Percentiles rank a stretch among this genome's conserved stretches.
phyloP scores from a whole-genome alignment of 441 rosid genomes.

The Croton setiger region DNA sequence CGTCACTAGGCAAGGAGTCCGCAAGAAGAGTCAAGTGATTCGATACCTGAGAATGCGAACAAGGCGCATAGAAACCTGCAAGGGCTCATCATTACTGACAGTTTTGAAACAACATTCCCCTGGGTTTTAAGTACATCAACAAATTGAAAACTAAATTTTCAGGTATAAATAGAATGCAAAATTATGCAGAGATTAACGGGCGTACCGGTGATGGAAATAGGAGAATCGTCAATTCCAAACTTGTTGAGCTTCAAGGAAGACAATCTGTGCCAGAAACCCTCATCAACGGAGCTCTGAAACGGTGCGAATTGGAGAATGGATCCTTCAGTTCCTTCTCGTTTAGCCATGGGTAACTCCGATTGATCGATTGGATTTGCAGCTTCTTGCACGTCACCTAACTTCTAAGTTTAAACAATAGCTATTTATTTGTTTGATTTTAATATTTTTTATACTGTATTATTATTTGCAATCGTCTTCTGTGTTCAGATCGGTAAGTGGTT shows the following conservation, averaged over 20 bases:
- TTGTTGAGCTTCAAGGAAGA: slow-evolving; percentile 85
- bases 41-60: slow-evolving; percentile 76
- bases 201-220: slow-evolving; percentile 68
- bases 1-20: slow-evolving; percentile 59
- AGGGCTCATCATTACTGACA: not conserved
- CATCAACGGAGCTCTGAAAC: slow-evolving; percentile 75
- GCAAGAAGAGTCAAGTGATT: slow-evolving; percentile 65
- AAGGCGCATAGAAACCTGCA: slow-evolving; percentile 91
- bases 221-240: slow-evolving; percentile 88
- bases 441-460: too few species aligned
- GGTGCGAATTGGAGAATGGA: slow-evolving; percentile 71
- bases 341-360: slow-evolving; percentile 27
- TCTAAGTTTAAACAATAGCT: not conserved
- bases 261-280: slow-evolving; percentile 90
- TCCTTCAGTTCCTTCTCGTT: slow-evolving; percentile 23
- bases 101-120: too few species aligned
- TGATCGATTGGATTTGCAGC: not conserved
- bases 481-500: too few species aligned
- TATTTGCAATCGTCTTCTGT: too few species aligned
- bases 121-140: not conserved
- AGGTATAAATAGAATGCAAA: not conserved
- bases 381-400: not conserved
- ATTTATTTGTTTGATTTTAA: not conserved
- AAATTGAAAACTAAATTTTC: not conserved
- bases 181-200: not conserved